Evolutionary conservation across 2,329 filamentous ascomycete genomes (phyloP), one percentile per base, ranked within the genome.

Genomic region (Trichoderma arundinaceum): DNA sequence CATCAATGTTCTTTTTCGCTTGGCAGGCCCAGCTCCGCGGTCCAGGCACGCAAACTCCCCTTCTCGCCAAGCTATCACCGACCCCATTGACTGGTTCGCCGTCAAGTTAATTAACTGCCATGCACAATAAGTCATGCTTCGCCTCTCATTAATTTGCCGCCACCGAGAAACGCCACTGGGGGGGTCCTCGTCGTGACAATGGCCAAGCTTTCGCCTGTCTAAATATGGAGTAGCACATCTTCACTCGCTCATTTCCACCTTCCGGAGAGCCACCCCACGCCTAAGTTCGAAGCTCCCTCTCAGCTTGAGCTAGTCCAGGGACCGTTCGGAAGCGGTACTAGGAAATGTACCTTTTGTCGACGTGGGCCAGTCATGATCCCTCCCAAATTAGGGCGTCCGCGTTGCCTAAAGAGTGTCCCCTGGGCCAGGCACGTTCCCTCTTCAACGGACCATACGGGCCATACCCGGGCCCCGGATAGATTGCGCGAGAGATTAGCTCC

Each of bases 401-500:
- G 49, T 62, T 62, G 8, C 13, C 33, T 35, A 62, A 53, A 62
- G 59, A 53, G 59, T 54, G 38, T n/a, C 39, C 48, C 58, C 28
- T 52, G 49, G 49, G 22, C 39, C 39, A 44, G 59, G 59, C 59
- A 62, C 59, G 59, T 62, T 62, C 38, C 48, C 7, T 51, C 48
- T 51, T 53, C 57, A 60, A 61, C 58, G 58, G 58, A 52, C 46
- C 48, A 61, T 35, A 62, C 61, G 51, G 61, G 61, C 61, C 61
- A 64, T 64, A 57, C 52, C 61, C 61, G 61, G 61, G 41, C 52
- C 39, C 61, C 61, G 61, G 61, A 57, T 64, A 64, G 61, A 64
- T 64, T 64, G 52, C 61, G 52, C 61, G 52, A 64, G 52, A 64
- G 61, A 64, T 64, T 64, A 64, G 61, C 61, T 56, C 61, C 61